Conservation (phyloP, 2,329 filamentous ascomycete genomes). For the Cryphonectria nitschkei region DNA sequence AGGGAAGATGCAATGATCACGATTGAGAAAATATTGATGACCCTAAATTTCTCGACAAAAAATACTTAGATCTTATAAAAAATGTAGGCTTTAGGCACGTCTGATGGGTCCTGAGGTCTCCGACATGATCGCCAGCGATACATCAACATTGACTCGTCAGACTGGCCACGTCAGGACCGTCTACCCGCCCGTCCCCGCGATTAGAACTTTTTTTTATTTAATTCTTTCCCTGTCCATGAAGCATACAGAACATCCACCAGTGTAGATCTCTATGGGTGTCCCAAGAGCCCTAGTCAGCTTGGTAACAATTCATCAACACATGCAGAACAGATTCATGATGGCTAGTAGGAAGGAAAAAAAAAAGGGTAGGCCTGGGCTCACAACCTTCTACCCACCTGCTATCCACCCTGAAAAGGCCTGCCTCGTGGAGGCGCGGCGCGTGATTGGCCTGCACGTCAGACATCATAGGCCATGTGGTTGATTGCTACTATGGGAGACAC, state of each 20-base stretch:
- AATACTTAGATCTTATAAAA: not conserved
- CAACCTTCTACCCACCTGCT: not conserved
- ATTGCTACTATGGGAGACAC: not conserved
- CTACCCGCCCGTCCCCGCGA: not conserved
- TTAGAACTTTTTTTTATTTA: no score
- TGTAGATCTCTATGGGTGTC: no score
- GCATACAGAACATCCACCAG: no score
- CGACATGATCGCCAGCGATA: not conserved
- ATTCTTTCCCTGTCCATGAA: no score
- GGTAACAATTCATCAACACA: not conserved
- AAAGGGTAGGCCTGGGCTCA: not conserved
- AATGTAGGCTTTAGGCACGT: not conserved
- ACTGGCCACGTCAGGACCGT: not conserved
- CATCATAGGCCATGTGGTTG: not conserved
- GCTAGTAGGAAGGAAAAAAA: not conserved
- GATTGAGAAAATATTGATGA: not conserved
- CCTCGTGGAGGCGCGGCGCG: not conserved
- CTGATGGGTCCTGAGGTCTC: not conserved
- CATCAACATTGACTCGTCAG: not conserved
- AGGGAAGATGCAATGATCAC: not conserved
- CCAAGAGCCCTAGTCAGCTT: not conserved
- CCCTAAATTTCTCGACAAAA: not conserved
- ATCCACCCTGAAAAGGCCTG: not conserved
- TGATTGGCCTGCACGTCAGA: conserved; percentile 7
- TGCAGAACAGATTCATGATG: not conserved